Conservation (phyloP, 805 yeast genomes). For the Sugiyamaella mastotermitis region DNA sequence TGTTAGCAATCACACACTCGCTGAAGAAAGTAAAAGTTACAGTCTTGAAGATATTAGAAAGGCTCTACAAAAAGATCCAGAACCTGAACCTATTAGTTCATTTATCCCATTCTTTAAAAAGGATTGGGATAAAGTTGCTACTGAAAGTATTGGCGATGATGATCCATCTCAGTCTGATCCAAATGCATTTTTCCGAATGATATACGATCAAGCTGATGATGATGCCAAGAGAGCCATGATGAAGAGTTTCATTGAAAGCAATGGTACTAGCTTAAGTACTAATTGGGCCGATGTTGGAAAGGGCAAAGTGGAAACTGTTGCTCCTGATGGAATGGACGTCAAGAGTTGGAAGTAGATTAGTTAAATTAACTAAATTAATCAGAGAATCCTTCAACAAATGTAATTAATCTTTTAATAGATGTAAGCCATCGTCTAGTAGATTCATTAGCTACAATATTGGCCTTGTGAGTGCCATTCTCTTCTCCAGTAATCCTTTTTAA, state of each 20-base stretch:
- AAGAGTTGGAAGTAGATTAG: constrained; percentile 37
- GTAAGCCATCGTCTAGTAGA: constrained; percentile 71
- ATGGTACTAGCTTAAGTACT: constrained; percentile 90
- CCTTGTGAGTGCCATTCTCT: constrained; percentile 34
- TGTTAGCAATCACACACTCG: no score
- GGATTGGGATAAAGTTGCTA: constrained; percentile 64
- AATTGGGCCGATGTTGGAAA: constrained; percentile 84
- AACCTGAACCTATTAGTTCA: not conserved
- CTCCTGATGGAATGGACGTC: constrained; percentile 70
- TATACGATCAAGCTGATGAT: constrained; percentile 76
- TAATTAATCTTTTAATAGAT: constrained; percentile 66
- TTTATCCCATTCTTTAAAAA: constrained; percentile 36
- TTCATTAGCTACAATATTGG: constrained; percentile 78
- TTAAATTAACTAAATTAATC: no score
- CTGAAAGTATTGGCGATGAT: constrained; percentile 21
- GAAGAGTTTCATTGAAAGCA: constrained; percentile 90
- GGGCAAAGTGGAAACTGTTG: constrained; percentile 55
- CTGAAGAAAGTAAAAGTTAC: not conserved
- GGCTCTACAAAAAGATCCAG: not conserved
- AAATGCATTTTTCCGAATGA: constrained; percentile 60
- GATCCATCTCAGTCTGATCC: constrained; percentile 41
- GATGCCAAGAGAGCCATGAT: constrained; percentile 92
- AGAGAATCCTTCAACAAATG: constrained; percentile 36
- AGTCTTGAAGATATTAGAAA: not conserved
- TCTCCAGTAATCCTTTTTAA: constrained; percentile 48